Conservation (phyloP, 805 yeast genomes). For the Kazachstania kunashirensis region DNA sequence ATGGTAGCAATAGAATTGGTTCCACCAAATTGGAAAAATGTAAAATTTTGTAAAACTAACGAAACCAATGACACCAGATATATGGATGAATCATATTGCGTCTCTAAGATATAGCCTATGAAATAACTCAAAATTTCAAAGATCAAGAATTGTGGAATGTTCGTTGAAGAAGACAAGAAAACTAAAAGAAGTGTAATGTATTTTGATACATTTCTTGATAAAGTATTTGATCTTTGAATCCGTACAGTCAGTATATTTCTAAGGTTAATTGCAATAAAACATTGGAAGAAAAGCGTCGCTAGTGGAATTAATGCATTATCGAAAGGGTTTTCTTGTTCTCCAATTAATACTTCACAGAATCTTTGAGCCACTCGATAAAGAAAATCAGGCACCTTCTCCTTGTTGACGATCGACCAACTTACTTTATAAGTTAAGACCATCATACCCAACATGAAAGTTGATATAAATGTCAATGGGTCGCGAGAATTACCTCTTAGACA, state of each 20-base stretch:
- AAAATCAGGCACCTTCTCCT: constrained; percentile 41
- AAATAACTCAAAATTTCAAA: constrained; percentile 24
- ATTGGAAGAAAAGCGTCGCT: constrained; percentile 30
- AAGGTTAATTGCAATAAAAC: constrained; percentile 27
- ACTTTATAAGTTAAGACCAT: constrained; percentile 47
- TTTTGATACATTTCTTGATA: constrained; percentile 11
- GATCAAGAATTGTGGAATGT: constrained; percentile 40
- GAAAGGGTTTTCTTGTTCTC: constrained; percentile 22
- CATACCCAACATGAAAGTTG: constrained; percentile 37
- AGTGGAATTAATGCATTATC: constrained; percentile 28
- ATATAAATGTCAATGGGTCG: constrained; percentile 33
- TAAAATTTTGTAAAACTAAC: constrained; percentile 56
- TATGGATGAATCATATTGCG: constrained; percentile 7
- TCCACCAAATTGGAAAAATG: constrained; percentile 81
- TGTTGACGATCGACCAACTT: constrained; percentile 43
- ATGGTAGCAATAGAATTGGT: constrained; percentile 89
- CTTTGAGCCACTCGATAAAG: constrained; percentile 16
- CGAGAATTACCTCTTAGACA: background rate
- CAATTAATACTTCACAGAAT: constrained; percentile 7
- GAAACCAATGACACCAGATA: constrained; percentile 12
- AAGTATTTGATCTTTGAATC: constrained; percentile 2
- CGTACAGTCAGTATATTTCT: constrained; percentile 23
- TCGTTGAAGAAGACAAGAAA: constrained; percentile 40
- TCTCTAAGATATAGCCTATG: constrained; percentile 6
- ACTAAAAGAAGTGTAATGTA: constrained; percentile 35